phyloP scores from a whole-genome alignment of 2,329 filamentous ascomycete species.

The Xenosphaeropsis pyriputrescens region DNA sequence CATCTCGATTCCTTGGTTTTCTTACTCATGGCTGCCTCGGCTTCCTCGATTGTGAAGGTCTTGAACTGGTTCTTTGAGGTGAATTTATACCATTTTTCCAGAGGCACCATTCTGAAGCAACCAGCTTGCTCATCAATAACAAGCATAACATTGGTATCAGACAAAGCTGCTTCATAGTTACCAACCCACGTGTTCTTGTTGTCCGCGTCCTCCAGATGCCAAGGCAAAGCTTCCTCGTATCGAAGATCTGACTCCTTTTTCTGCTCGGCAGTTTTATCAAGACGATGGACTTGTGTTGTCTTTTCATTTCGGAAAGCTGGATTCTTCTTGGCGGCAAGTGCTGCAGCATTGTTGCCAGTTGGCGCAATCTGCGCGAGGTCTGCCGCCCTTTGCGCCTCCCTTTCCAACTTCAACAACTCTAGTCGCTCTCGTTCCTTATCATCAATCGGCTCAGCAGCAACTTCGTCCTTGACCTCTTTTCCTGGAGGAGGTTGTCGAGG shows the following conservation, averaged over 20 bases:
- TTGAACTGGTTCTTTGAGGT: constrained; percentile 67
- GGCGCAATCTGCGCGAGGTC: constrained; percentile 92
- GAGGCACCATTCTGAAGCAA: constrained; percentile 70
- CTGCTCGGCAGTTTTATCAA: constrained; percentile 54
- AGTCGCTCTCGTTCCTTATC: constrained; percentile 46
- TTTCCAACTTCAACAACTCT: constrained; percentile 61
- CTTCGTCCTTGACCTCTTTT: constrained; percentile 46
- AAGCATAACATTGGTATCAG: constrained; percentile 70
- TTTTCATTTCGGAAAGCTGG: constrained; percentile 70
- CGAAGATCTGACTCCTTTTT: constrained; percentile 60
- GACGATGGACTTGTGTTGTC: constrained; percentile 70
- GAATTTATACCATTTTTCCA: constrained; percentile 95
- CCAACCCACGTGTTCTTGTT: constrained; percentile 91
- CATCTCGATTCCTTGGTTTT: constrained; percentile 66
- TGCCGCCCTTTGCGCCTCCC: constrained; percentile 71
- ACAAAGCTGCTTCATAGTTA: constrained; percentile 78
- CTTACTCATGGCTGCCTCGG: constrained; percentile 69
- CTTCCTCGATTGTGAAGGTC: constrained; percentile 67
- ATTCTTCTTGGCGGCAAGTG: constrained; percentile 17
- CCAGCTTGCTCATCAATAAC: constrained; percentile 45
- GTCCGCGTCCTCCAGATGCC: constrained; percentile 94
- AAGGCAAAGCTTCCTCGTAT: constrained; percentile 91
- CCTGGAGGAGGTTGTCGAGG: constrained; percentile 55
- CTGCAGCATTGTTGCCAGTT: constrained; percentile 40
- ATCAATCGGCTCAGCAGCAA: constrained; percentile 25